Evolutionary conservation across 331 rosid genomes (phyloP), one percentile per base, ranked within the genome.

Genomic region (Arachis monticola): DNA sequence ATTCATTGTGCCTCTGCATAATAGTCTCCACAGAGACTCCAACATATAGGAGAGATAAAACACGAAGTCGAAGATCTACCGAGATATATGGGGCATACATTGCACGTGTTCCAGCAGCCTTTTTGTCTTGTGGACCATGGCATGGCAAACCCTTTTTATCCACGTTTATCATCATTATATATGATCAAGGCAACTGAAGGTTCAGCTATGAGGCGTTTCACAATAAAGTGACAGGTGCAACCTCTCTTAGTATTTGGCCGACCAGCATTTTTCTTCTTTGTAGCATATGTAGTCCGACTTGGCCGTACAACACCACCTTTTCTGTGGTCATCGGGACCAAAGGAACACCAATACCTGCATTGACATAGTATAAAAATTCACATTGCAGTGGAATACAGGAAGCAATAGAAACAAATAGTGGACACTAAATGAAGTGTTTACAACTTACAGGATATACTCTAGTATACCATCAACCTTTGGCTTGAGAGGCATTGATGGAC

Each of bases 21-120:
- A 92, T 94, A 48, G 96, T 90, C 87, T 94, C 99, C 80, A 94
- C 97, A 70, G 97, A 94, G 64, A 92, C 97, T 60, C 97, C 97
- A 13, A 90, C 99, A 62, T 94, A 56, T 46, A 94, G 82, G 64
- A 94, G 89, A 71, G 99, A 94, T 66, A 92, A 69, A 44, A 94
- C 97, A 77, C 93, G 89, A 50, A 94, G 93, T 7, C 91, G 89
- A 59, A 90, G 97, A 73, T 94, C 97, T 83, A 92, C 97, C 31
- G 97, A 92, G 82, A 94, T 94, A 71, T 88, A 88, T 47, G 99
- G 97, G 30, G 99, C 97, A 86, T 80, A 94, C 96, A 88, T 85
- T 73, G 99, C 96, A 47, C 85, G 85, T 9, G 97, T 94, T 82
- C 95, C 99, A 61, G 91, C 95, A 75, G 99, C 95, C 77, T 77